phyloP scores from a whole-genome alignment of 1,284 basidiomycete genomes.

The Rhodotorula mucilaginosa region DNA sequence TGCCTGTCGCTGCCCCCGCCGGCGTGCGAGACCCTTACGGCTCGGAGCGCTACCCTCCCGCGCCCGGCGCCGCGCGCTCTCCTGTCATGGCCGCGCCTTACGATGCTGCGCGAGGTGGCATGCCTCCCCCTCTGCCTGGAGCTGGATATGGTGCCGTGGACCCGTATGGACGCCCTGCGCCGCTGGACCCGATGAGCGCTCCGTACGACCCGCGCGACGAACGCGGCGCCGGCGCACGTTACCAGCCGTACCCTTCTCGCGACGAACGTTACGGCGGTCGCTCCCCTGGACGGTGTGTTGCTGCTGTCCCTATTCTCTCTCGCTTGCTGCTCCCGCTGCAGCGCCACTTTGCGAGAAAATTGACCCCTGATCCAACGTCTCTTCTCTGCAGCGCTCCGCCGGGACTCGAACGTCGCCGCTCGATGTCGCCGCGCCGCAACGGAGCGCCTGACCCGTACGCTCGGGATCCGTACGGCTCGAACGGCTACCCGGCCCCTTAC shows the following conservation, averaged over 20 bases:
- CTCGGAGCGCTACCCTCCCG: slow-evolving; percentile 24
- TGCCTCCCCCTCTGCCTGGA: slow-evolving; percentile 7
- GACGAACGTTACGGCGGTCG: slow-evolving; percentile 24
- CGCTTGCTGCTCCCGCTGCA: no score
- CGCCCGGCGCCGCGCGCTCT: slow-evolving; percentile 13
- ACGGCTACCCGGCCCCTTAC: slow-evolving; percentile 22
- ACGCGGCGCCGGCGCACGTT: slow-evolving; percentile 19
- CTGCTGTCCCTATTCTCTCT: no score
- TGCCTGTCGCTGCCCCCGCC: background rate
- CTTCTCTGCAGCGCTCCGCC: background rate
- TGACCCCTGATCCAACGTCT: background rate
- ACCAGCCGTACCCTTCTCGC: slow-evolving; percentile 27
- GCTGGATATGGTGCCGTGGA: slow-evolving; percentile 21
- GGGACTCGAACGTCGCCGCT: slow-evolving; percentile 30
- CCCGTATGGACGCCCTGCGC: slow-evolving; percentile 19
- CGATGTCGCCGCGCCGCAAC: slow-evolving; percentile 32
- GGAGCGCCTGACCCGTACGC: slow-evolving; percentile 12
- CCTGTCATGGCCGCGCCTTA: slow-evolving; percentile 16
- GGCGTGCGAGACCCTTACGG: slow-evolving; percentile 15
- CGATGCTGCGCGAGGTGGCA: background rate
- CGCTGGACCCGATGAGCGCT: slow-evolving; percentile 15
- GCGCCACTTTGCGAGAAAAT: no score
- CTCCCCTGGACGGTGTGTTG: slow-evolving; percentile 24
- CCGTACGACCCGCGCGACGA: slow-evolving; percentile 34
- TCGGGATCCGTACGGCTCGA: slow-evolving; percentile 11